A percentile compares a stretch with the other conserved stretches of the same genome.
phyloP scores from a whole-genome alignment of 805 yeast species.

The Candida coquimbonensis region DNA sequence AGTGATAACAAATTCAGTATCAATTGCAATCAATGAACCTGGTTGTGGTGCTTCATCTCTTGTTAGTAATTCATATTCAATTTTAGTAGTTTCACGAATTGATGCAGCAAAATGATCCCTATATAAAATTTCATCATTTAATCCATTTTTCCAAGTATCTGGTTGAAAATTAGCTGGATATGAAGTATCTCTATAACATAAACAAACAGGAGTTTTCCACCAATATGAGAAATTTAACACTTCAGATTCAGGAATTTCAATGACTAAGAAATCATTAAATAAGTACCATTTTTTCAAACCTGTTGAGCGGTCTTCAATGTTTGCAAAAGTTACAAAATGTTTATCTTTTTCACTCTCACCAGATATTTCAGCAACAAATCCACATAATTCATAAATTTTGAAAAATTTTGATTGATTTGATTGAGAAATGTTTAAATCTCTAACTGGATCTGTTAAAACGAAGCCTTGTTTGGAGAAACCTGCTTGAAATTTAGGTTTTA shows the following conservation, averaged over 20 bases:
- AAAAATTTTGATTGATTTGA: constrained; percentile 12
- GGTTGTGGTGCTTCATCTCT: constrained; percentile 62
- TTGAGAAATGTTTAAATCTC: constrained; percentile 1
- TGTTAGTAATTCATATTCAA: constrained; percentile 66
- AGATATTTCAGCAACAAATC: constrained; percentile 60
- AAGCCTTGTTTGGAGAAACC: constrained; percentile 25
- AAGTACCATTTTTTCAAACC: constrained; percentile 55
- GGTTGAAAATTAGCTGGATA: constrained; percentile 39
- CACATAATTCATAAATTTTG: constrained; percentile 52
- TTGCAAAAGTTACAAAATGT: constrained; percentile 54
- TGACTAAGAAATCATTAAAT: constrained; percentile 88
- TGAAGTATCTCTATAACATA: constrained; percentile 51
- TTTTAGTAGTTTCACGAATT: constrained; percentile 46
- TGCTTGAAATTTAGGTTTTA: constrained; percentile 53
- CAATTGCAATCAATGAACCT: constrained; percentile 83
- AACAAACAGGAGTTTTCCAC: constrained; percentile 81
- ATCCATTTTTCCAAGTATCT: constrained; percentile 38
- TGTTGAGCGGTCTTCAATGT: constrained; percentile 30
- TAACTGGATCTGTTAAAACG: constrained; percentile 5
- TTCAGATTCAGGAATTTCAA: constrained; percentile 65
- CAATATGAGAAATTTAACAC: constrained; percentile 62
- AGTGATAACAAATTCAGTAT: constrained; percentile 90
- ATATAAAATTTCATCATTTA: constrained; percentile 62
- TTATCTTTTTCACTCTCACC: constrained; percentile 40
- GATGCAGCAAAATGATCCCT: constrained; percentile 70